phyloP scores from a whole-genome alignment of 2,329 filamentous ascomycete genomes.

The Sordariomycetes sp. region DNA sequence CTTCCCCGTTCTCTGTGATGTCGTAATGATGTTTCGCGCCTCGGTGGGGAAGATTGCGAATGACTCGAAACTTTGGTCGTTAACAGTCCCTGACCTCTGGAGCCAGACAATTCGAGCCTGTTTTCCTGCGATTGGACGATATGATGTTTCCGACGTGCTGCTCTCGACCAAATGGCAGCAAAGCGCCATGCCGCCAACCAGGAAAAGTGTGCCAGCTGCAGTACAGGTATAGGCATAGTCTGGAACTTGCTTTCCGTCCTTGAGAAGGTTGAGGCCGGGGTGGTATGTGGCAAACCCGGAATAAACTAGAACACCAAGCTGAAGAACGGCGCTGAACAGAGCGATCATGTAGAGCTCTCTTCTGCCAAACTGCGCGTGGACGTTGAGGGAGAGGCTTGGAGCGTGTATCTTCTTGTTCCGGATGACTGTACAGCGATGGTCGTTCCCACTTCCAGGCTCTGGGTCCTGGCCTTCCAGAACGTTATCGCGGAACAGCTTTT shows the following conservation, averaged over 20 bases:
- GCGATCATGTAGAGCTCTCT: constrained; percentile 10
- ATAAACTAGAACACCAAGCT: constrained; percentile 13
- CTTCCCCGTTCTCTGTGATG: not conserved
- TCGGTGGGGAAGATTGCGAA: constrained; percentile 11
- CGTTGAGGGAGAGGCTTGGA: constrained; percentile 6
- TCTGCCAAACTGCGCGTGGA: not conserved
- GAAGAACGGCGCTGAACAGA: constrained; percentile 11
- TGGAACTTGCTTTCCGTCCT: constrained; percentile 4
- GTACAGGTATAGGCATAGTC: constrained; percentile 15
- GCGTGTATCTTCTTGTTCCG: not conserved
- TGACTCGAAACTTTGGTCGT: constrained; percentile 17
- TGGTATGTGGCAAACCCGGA: constrained; percentile 6
- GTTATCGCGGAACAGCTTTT: no score
- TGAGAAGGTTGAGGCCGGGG: constrained; percentile 3
- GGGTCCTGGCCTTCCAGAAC: not conserved
- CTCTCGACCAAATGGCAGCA: constrained; percentile 20
- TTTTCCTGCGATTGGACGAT: not conserved
- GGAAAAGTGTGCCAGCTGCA: constrained; percentile 13
- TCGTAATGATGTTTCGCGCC: not conserved
- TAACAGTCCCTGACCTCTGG: constrained; percentile 14
- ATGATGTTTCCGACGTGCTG: constrained; percentile 15
- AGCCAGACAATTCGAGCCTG: constrained; percentile 16
- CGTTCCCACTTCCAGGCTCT: not conserved
- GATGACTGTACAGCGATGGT: not conserved
- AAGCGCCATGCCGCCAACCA: constrained; percentile 16